A percentile compares a stretch with the other conserved stretches of the same genome.
Conservation (phyloP, 768 basidiomycete genomes). For the Rhodosporidiobolus odoratus region DNA sequence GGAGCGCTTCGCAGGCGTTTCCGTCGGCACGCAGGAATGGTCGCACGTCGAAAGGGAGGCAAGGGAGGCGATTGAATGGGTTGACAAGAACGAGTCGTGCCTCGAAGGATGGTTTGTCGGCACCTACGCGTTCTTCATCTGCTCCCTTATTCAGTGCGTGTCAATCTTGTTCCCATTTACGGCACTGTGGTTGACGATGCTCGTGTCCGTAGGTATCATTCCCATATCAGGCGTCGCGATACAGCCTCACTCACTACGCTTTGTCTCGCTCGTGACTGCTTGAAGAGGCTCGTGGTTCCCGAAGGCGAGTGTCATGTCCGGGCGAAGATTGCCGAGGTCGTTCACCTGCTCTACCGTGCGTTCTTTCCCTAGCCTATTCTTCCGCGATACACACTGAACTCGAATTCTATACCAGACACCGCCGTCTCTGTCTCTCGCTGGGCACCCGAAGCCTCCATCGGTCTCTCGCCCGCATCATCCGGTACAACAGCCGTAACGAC, state of each 20-base stretch:
- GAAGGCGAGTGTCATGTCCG: constrained; percentile 41
- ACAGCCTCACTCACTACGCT: constrained; percentile 25
- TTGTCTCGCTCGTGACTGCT: constrained; percentile 35
- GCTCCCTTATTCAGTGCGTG: constrained; percentile 39
- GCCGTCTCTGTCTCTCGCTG: constrained; percentile 26
- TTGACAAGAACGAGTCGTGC: constrained; percentile 40
- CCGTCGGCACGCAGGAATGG: constrained; percentile 40
- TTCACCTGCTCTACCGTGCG: constrained; percentile 37
- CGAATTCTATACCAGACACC: neutral
- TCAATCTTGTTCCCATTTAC: neutral
- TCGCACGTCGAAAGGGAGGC: constrained; percentile 30
- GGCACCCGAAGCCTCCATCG: constrained; percentile 35
- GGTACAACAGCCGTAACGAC: constrained; percentile 31
- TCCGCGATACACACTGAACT: constrained; percentile 17
- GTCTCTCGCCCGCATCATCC: constrained; percentile 22
- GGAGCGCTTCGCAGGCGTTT: constrained; percentile 50
- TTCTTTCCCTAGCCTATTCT: constrained; percentile 20
- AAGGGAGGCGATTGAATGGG: constrained; percentile 42
- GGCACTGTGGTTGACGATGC: neutral
- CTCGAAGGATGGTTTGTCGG: constrained; percentile 42
- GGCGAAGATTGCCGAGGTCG: constrained; percentile 40
- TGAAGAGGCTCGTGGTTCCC: constrained; percentile 34
- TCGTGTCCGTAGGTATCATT: constrained; percentile 36
- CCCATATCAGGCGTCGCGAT: constrained; percentile 41
- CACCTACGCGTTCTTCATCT: constrained; percentile 41